A percentile compares a stretch with the other conserved stretches of the same genome.
These are phyloP conservation scores for Eucalyptus curtisii DNA, from an alignment of 345 rosid species.

Conservation along the genomic window DNA sequence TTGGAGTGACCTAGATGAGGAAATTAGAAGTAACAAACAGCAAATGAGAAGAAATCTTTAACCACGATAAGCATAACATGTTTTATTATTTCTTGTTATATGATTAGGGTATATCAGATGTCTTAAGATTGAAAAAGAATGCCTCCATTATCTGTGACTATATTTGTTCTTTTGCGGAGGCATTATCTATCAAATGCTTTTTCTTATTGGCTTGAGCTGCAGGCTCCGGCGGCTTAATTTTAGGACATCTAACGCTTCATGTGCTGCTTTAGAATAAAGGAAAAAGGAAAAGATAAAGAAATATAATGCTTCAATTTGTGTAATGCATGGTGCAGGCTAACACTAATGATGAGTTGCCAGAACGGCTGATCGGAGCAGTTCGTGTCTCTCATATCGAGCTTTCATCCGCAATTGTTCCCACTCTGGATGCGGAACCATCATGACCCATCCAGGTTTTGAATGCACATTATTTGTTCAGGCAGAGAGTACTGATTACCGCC, in stretches of 20 bases:
- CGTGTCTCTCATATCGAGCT: slow-evolving; percentile 89
- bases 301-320: neutral
- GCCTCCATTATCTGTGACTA: neutral
- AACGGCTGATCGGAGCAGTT: slow-evolving; percentile 79
- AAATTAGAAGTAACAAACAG: neutral
- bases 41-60: neutral
- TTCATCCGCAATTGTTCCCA: slow-evolving; percentile 72
- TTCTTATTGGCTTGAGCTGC: neutral
- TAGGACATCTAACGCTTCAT: neutral
- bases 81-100: neutral
- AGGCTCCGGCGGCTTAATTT: neutral
- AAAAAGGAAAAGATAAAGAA: neutral
- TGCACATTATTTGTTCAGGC: neutral
- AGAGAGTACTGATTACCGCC: neutral
- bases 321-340: slow-evolving; percentile 39
- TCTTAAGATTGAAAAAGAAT: neutral
- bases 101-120: neutral
- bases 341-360: slow-evolving; percentile 76
- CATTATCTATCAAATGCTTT: neutral
- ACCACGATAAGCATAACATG: neutral
- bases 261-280: neutral
- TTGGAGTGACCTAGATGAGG: neutral
- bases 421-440: slow-evolving; percentile 25
- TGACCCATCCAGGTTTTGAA: neutral
- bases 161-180: neutral